These are phyloP conservation scores for Lobosporangium transversale DNA, from an alignment of 192 early-diverging fungal species.

Conservation along the genomic window DNA sequence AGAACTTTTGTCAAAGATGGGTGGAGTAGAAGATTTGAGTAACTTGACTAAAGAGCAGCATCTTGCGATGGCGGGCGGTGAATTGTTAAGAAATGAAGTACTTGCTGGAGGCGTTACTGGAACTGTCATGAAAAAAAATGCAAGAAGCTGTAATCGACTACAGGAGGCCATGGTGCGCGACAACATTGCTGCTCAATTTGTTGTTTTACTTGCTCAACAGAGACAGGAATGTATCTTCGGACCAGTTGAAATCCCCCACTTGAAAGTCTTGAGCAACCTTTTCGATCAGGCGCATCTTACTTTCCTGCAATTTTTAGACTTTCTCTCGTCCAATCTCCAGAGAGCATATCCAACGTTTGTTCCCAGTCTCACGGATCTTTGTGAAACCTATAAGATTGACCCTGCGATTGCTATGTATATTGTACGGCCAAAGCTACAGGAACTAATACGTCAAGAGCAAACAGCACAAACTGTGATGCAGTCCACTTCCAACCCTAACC, in stretches of 20 bases:
- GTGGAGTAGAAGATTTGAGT: constrained; percentile 70
- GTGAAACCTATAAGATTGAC: constrained; percentile 67
- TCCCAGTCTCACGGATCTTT: constrained; percentile 60
- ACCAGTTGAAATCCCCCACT: constrained; percentile 46
- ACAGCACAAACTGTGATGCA: neutral
- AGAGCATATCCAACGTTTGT: constrained; percentile 55
- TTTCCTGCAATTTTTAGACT: constrained; percentile 72
- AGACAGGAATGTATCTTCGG: constrained; percentile 60
- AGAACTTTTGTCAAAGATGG: constrained; percentile 77
- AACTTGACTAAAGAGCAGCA: constrained; percentile 68
- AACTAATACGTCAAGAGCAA: constrained; percentile 19
- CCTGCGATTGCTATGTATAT: constrained; percentile 73
- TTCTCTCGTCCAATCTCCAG: constrained; percentile 64
- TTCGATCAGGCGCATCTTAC: constrained; percentile 71
- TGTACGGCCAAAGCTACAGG: constrained; percentile 64
- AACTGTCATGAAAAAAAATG: constrained; percentile 57
- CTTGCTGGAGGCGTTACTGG: constrained; percentile 59
- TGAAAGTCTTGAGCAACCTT: constrained; percentile 68
- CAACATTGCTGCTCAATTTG: constrained; percentile 62
- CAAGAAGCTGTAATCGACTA: constrained; percentile 59
- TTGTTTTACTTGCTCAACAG: constrained; percentile 72
- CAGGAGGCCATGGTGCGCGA: constrained; percentile 66
- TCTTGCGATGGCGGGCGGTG: constrained; percentile 69
- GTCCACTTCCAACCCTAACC: too few relatives aligned
- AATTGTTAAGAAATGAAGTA: constrained; percentile 65